Evolutionary conservation across 2,329 filamentous ascomycete genomes (phyloP).

Genomic region (Aspergillus pseudoterreus): DNA sequence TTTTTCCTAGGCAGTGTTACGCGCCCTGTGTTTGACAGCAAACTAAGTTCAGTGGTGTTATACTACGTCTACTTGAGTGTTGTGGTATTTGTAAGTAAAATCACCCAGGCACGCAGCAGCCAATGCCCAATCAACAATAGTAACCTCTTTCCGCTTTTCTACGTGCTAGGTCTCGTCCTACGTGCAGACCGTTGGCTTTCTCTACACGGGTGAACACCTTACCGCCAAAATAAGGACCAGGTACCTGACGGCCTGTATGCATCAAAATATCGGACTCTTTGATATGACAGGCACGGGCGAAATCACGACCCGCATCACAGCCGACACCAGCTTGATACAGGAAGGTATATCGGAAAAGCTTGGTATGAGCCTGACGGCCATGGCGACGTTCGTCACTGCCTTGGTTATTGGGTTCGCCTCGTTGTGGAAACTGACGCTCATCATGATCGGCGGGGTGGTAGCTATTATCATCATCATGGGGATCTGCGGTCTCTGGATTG

Average conservation of each 20-base stretch:
- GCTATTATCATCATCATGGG: slow-evolving; percentile 33
- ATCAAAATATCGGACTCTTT: slow-evolving; percentile 5
- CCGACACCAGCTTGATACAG: slow-evolving; percentile 35
- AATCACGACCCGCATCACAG: slow-evolving; percentile 9
- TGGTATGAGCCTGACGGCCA: slow-evolving; percentile 26
- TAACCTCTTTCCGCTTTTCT: no score
- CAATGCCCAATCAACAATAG: no score
- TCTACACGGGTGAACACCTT: neutral
- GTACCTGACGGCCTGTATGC: slow-evolving; percentile 1
- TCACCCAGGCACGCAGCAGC: no score
- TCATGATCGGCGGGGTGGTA: slow-evolving; percentile 46
- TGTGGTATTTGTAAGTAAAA: no score
- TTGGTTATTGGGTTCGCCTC: slow-evolving; percentile 39
- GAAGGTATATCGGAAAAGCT: slow-evolving; percentile 41
- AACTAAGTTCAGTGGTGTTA: no score
- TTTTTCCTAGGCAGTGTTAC: no score
- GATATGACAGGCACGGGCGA: neutral
- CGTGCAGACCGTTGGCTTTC: neutral
- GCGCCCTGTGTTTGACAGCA: no score
- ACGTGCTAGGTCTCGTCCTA: neutral
- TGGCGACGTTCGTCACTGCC: slow-evolving; percentile 37
- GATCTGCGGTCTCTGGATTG: slow-evolving; percentile 18
- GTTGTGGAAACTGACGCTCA: slow-evolving; percentile 45
- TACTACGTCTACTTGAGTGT: no score
- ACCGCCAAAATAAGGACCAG: neutral